Evolutionary conservation across 1,139 yeast genomes (phyloP), one percentile per base, ranked within the genome.

Genomic region (Hansenula sp.): DNA sequence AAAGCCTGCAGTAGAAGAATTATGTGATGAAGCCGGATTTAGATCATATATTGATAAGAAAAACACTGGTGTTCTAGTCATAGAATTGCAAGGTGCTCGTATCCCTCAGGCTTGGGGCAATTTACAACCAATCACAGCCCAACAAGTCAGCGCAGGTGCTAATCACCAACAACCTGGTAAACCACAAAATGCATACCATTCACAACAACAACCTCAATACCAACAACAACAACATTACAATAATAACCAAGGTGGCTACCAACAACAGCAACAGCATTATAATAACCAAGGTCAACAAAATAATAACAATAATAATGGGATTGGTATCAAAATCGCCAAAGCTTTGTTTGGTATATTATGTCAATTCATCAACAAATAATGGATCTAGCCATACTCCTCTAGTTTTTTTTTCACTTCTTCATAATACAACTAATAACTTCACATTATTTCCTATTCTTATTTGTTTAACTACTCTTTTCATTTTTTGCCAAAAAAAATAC

Each of bases 1-100:
- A 55, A 87, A 84, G 62, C 97, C 97, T 1, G 97, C 97, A 0
- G 81, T 90, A 16, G 93, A 87, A 58, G 76, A 80, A 38, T 67
- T 89, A 61, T 89, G 96, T 63, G 62, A 68, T 36, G 84, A 86
- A 54, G 77, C 83, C 44, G 68, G 77, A 16, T 72, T 91, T 54
- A 74, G 65, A 27, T 81, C 78, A 54, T 71, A 78, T 51, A 71
- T 84, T 38, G 93, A 89, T 53, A 71, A 74, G 1, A 75, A 83
- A 41, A 93, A 93, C 63, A 52, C 84, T 1, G 98, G 98, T 33
- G 96, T 93, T 5, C 63, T 91, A 50, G 70, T 84, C 10, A 81
- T 91, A 46, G 84, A 85, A 53, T 74, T 88, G 50, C 58, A 69
- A 15, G 62, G 71, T 15, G 70, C 78, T 19, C 72, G 66, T 47